Evolutionary conservation across 2,329 filamentous ascomycete species (phyloP), one percentile per base, ranked within the genome.

Genomic region (Nannizziopsis arthrosporioides): DNA sequence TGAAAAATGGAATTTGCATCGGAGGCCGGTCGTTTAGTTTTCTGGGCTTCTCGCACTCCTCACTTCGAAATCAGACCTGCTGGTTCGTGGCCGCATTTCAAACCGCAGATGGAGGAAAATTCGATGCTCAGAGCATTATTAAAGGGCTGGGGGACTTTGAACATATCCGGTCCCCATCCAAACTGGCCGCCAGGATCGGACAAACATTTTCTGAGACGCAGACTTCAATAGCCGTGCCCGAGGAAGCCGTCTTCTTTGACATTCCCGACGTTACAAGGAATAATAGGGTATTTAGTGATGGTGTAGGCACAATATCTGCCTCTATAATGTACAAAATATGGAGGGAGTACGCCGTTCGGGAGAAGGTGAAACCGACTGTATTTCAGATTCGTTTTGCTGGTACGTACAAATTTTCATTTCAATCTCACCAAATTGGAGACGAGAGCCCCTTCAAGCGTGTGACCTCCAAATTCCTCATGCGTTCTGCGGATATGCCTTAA

Each of bases 1-100:
- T 92, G 7, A 61, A 67, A 2, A 57, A 70, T 0, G 80, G 80
- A 0, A 76, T 93, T 22, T 58, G 65, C 0, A 76, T 90, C 46
- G 83, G 75, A 2, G 83, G 79, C 0, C 70, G 79, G 10, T 59
- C 63, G 0, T 87, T 79, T 57, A 63, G 66, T 0, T 90, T 89
- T 57, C 69, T 90, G 0, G 85, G 85, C 0, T 90, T 88, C 61
- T 88, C 84, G 0, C 82, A 89, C 61, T 90, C 84, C 0, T 88
- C 84, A 0, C 71, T 90, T 3, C 73, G 85, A 10, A 73, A 78
- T 0, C 83, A 86, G 50, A 80, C 81, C 0, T 52, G 76, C 32
- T 88, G 84, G 84, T 79, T 77, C 60, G 54, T 58, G 42, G 67
- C 73, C 1, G 68, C 72, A 1, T 75, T 78, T 45, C 49, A 58